Conservation (phyloP, 768 basidiomycete species). For the Pleurotus platypus region DNA sequence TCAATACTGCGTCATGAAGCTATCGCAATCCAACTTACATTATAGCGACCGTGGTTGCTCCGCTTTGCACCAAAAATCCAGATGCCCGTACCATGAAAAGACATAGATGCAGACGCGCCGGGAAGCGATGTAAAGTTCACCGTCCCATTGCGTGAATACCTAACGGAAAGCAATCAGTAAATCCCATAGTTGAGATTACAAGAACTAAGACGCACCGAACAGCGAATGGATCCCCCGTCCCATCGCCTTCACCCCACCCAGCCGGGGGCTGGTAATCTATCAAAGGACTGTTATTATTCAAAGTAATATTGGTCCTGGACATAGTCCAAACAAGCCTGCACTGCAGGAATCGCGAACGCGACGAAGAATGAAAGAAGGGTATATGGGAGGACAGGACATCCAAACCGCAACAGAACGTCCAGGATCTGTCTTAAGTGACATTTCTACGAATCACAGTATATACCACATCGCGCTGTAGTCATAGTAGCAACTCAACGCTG, state of each 20-base stretch:
- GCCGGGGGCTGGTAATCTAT: constrained; percentile 18
- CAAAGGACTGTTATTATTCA: constrained; percentile 24
- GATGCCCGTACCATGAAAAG: constrained; percentile 47
- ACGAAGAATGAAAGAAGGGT: neutral
- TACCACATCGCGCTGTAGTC: neutral
- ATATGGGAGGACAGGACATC: neutral
- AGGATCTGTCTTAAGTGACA: neutral
- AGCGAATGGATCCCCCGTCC: constrained; percentile 9
- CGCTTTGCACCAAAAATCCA: constrained; percentile 50
- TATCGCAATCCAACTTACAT: constrained; percentile 1
- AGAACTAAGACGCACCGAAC: neutral
- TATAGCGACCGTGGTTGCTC: constrained; percentile 41
- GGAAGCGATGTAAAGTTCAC: constrained; percentile 29
- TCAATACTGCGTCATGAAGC: too few species aligned
- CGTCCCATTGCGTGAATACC: constrained; percentile 24
- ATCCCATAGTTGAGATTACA: neutral
- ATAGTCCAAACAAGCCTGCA: constrained; percentile 9
- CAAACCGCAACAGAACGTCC: neutral
- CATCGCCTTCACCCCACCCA: constrained; percentile 17
- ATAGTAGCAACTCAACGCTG: neutral
- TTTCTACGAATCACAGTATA: neutral
- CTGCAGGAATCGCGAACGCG: neutral
- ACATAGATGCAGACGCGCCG: constrained; percentile 31
- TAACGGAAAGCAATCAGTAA: constrained; percentile 10
- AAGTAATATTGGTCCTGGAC: constrained; percentile 16